Base-by-base conservation (phyloP, 495 filamentous ascomycete genomes). In the Extremus antarcticus region DNA sequence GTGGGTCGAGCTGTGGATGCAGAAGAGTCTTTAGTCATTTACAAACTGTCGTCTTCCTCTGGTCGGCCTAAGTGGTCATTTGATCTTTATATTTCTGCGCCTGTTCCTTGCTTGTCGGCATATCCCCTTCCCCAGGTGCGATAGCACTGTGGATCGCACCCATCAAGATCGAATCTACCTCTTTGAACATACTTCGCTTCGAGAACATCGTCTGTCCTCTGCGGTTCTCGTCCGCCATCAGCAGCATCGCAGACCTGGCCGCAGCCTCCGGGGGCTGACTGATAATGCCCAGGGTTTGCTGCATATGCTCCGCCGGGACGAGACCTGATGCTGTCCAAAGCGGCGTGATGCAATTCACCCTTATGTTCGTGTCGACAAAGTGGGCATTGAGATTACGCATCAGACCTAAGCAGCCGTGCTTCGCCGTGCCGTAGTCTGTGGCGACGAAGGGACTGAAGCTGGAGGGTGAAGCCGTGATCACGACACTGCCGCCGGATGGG, bases 361-460 rank as follows among this genome's bases (percentile, higher is more conserved):
- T 10, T 7, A 48, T 23, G 11, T 48, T 48, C 3, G 3, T 48
- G 19, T 25, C 46, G 10, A 8, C 9, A 23, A 48, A 20, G 46
- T 48, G 23, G 19, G 19, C 46, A 17, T 23, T 25, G 20, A 48
- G 46, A 25, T 20, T 20, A 3, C 53, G 53, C 25, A 55, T 48
- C 25, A 55, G 53, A 23, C 53, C 53, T 3, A 55, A 43, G 17
- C 35, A 43, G 17, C 43, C 53, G 43, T 55, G 53, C 25, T 55
- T 55, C 2, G 53, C 21, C 10, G 25, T 21, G 25, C 46, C 24
- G 20, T 48, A 48, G 46, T 48, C 46, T 2, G 46, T 48, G 20
- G 20, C 11, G 9, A 25, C 19, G 24, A 48, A 48, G 20, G 46
- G 46, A 3, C 3, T 16, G 21, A 48, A 25, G 20, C 46, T 48